A percentile compares a stretch with the other conserved stretches of the same genome.
phyloP scores from a whole-genome alignment of 1,284 basidiomycete genomes.

The Malassezia sympodialis region DNA sequence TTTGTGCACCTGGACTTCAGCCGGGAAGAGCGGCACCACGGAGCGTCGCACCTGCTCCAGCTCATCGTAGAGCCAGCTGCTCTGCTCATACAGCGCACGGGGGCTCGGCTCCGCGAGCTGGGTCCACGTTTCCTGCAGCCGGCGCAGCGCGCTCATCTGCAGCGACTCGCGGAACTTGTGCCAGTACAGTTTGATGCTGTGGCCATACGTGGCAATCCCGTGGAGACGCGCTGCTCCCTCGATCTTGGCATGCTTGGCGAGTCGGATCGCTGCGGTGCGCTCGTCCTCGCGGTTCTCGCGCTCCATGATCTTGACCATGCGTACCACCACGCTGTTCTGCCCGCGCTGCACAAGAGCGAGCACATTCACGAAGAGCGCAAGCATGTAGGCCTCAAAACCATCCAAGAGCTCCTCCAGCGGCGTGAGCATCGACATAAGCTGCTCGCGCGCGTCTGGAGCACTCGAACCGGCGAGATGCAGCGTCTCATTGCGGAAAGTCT shows the following conservation, averaged over 20 bases:
- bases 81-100: conserved; percentile 52
- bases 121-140: conserved; percentile 63
- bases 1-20: conserved; percentile 74
- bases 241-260: conserved; percentile 80
- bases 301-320: conserved; percentile 84
- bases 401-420: conserved; percentile 70
- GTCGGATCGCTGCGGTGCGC: conserved; percentile 85
- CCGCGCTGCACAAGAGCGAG: conserved; percentile 67
- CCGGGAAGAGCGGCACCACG: conserved; percentile 81
- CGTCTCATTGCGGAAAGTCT: conserved; percentile 69
- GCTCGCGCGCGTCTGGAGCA: conserved; percentile 59
- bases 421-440: conserved; percentile 71
- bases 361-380: conserved; percentile 66
- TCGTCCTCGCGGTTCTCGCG: conserved; percentile 87
- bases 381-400: conserved; percentile 77
- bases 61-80: conserved; percentile 90
- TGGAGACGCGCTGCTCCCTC: conserved; percentile 42
- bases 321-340: conserved; percentile 72
- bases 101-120: conserved; percentile 53
- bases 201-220: conserved; percentile 53
- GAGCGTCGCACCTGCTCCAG: conserved; percentile 78
- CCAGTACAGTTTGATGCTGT: conserved; percentile 89
- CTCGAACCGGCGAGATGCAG: conserved; percentile 51
- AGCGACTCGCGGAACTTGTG: conserved; percentile 78
- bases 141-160: conserved; percentile 63